Base-by-base conservation (phyloP, 2,329 filamentous ascomycete species). In the Mariannaea sp. region DNA sequence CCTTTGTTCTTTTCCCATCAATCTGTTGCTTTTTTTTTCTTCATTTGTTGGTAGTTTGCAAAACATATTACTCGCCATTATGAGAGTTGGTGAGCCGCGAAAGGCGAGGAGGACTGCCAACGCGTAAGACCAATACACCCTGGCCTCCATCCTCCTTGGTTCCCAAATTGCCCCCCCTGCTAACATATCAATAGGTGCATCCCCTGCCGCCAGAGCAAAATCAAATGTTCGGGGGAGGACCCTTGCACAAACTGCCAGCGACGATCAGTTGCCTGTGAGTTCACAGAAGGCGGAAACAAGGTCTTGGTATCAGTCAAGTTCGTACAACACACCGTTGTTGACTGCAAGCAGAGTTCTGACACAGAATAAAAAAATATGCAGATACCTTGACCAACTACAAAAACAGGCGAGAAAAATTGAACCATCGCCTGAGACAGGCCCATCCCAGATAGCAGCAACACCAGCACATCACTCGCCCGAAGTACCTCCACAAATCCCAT, bases 161-260 rank as follows among this genome's bases (percentile, higher is more conserved):
- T 27, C 13, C 13, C 17, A 17, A 4, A 19, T n/a, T 8, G 13
- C 52, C 7, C 22, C 14, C 10, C 22, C 7, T 14, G 32, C 14
- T 48, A 38, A 3, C 19, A 1, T 10, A 7, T 7, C 10, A 8
- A 14, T 16, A 71, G 69, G 6, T 71, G 69, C 35, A 50, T 66
- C 42, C 52, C 64, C 2, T 71, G 70, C 43, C 67, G 70, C 5
- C 66, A 70, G 24, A 70, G 69, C 51, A 71, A 71, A 55, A 70
- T 71, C 24, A 71, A 71, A 57, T 71, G 70, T 17, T 70, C 69
- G 2, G 70, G 70, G n/a, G 53, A 64, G 4, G 61, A 70, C 7
- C 70, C 70, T 5, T 71, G 70, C 30, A 53, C 59, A 20, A 71
- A 70, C 7, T 71, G 70, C 35, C 62, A 64, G 29, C 62, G 70